Base-by-base conservation (phyloP, 2,329 filamentous ascomycete species). In the Xylaria sp. region DNA sequence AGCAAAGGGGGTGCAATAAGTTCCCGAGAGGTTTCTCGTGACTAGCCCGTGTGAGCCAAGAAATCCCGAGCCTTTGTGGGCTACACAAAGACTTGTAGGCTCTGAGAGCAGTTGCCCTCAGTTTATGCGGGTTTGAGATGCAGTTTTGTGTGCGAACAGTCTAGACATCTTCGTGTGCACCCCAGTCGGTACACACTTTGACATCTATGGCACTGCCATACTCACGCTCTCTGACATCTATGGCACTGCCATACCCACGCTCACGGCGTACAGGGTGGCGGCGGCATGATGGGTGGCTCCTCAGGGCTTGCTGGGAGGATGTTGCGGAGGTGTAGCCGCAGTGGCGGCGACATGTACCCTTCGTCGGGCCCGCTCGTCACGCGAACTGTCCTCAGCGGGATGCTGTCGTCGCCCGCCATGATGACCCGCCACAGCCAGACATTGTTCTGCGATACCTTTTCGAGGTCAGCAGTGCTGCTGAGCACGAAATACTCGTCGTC, bases 191-290 rank as follows among this genome's bases (percentile, higher is more conserved):
- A 28, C 9, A 75, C 60, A 0, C 65, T 75, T 3, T 64, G 55
- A 62, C 80, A 82, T 5, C n/a, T n/a, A n/a, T n/a, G n/a, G n/a
- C n/a, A n/a, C n/a, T n/a, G n/a, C n/a, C n/a, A n/a, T n/a, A n/a
- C n/a, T n/a, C n/a, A n/a, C n/a, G n/a, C n/a, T n/a, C n/a, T n/a
- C n/a, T n/a, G n/a, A n/a, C n/a, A n/a, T n/a, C 71, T 66, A 62
- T 80, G 79, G 64, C 80, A 82, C 15, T 77, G 76, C 80, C 80
- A 81, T 12, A 80, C 60, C 79, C 78, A 82, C 10, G 79, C 71
- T 23, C 54, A 74, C 23, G 70, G 72, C 7, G 58, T 55, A 0
- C 73, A 71, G 2, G 74, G 73, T 1, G 69, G 78, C n/a, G 62
- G 74, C 3, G 71, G 75, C 51, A 76, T 75, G 25, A 75, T 75